Evolutionary conservation across 257 asterid genomes (phyloP).

Genomic region (Solanum okadae): DNA sequence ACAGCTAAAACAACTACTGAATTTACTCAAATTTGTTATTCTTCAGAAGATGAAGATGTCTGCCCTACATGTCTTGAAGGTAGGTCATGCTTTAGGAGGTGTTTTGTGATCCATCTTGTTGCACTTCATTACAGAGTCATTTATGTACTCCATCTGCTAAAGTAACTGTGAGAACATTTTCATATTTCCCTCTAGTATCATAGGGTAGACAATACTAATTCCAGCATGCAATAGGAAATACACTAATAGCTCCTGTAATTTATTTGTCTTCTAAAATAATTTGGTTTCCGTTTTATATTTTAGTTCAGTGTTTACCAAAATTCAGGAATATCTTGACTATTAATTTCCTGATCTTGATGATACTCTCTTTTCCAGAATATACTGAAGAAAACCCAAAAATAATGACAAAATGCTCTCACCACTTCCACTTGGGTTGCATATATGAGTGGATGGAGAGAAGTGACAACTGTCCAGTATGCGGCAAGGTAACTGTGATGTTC

Average conservation of each 20-base stretch:
- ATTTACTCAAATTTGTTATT: conserved; percentile 57
- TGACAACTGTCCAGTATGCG: conserved; percentile 91
- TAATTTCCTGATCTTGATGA: conserved; percentile 2
- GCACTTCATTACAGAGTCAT: neutral
- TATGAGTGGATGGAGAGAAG: conserved; percentile 99
- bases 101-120: neutral
- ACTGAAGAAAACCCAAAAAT: conserved; percentile 83
- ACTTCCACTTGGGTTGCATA: conserved; percentile 96
- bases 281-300: neutral
- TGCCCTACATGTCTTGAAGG: conserved; percentile 99
- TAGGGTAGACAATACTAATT: neutral
- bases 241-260: neutral
- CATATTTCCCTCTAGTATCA: neutral
- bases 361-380: conserved; percentile 48
- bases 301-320: neutral
- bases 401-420: conserved; percentile 72
- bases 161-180: neutral
- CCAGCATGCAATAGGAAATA: neutral
- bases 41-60: conserved; percentile 82
- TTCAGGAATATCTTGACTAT: neutral
- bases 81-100: conserved; percentile 5
- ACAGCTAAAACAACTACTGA: conserved; percentile 36
- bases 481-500: conserved; percentile 41
- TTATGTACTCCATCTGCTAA: neutral
- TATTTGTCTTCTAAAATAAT: neutral